Evolutionary conservation across 2,329 filamentous ascomycete genomes (phyloP).

Genomic region (Colletotrichum cordylinicola): DNA sequence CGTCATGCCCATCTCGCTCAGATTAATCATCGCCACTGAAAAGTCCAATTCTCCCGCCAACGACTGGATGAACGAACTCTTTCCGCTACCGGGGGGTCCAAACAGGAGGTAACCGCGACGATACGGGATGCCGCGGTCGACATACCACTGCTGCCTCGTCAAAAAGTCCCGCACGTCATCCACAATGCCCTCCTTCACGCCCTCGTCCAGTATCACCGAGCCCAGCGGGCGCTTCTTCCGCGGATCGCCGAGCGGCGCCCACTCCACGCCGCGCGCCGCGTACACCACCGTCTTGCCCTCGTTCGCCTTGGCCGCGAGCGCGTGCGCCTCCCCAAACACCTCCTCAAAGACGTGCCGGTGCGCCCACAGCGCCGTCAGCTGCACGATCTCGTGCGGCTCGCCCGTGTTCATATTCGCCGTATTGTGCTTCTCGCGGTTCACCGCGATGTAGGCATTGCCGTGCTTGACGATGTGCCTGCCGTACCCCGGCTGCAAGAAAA

Average conservation of each 20-base stretch:
- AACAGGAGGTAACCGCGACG: slow-evolving; percentile 87
- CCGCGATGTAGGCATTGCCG: slow-evolving; percentile 83
- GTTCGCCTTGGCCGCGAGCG: slow-evolving; percentile 77
- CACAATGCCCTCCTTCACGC: slow-evolving; percentile 82
- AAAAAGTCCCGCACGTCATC: slow-evolving; percentile 85
- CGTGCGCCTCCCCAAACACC: slow-evolving; percentile 86
- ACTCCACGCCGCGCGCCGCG: slow-evolving; percentile 82
- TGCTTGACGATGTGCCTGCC: slow-evolving; percentile 89
- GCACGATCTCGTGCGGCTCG: slow-evolving; percentile 92
- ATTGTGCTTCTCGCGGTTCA: slow-evolving; percentile 84
- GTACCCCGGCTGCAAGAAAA: slow-evolving; percentile 89
- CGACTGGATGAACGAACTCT: slow-evolving; percentile 95
- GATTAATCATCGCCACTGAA: slow-evolving; percentile 85
- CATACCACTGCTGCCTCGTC: slow-evolving; percentile 82
- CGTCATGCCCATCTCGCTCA: slow-evolving; percentile 87
- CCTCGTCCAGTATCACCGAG: slow-evolving; percentile 85
- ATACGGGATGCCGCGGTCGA: slow-evolving; percentile 94
- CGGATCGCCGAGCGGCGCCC: slow-evolving; percentile 84
- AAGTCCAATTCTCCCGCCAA: slow-evolving; percentile 92
- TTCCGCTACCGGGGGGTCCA: slow-evolving; percentile 89
- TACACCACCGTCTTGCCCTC: slow-evolving; percentile 96
- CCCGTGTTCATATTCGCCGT: slow-evolving; percentile 84
- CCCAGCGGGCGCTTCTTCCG: slow-evolving; percentile 85
- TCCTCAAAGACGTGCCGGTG: slow-evolving; percentile 90
- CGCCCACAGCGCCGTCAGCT: slow-evolving; percentile 88